Evolutionary conservation across 1,284 basidiomycete genomes (phyloP), one percentile per base, ranked within the genome.

Genomic region (Ustilago shanxiensis): DNA sequence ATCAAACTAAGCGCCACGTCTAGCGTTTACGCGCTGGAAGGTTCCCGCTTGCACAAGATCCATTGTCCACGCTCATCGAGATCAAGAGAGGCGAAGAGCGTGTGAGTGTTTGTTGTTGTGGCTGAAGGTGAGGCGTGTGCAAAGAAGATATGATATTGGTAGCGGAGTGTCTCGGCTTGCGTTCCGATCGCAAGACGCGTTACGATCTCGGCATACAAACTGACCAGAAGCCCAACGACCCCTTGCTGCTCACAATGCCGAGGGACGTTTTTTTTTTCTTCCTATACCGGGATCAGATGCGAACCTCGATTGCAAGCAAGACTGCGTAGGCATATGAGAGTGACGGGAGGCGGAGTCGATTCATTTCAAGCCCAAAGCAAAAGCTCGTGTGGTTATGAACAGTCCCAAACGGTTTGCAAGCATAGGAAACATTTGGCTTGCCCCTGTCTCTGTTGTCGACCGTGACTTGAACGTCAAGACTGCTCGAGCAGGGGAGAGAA

Each of bases 1-100:
- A 14, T 14, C 35, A 37, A n/a, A 9, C n/a, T 44, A 49, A 49
- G 26, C 47, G 47, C 47, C 47, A 49, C 20, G n/a, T 44, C 41
- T 20, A 44, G n/a, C 7, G 41, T 20, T 44, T 44, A 44, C 20
- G 41, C 20, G 41, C 41, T 44, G 11, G 16, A 18, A 11, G 16
- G 41, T 1, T 44, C 31, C 5, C 47, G 26, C 47, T 50, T 18
- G 47, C 29, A 28, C 16, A 26, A 8, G 20, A 10, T 47, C 47
- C 50, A 52, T 52, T 52, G 50, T 52, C 50, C 50, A 20, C 26
- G 50, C 31, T 11, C 28, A 52, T 52, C 50, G 50, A 22, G 11
- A 24, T 4, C 5, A 14, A n/a, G 44, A 22, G 7, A 16, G 31
- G 31, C 31, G 31, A 33, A 26, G 47, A 28, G 26, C n/a, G 47